Conservation (phyloP, 805 yeast species). For the Saturnispora quitensis region DNA sequence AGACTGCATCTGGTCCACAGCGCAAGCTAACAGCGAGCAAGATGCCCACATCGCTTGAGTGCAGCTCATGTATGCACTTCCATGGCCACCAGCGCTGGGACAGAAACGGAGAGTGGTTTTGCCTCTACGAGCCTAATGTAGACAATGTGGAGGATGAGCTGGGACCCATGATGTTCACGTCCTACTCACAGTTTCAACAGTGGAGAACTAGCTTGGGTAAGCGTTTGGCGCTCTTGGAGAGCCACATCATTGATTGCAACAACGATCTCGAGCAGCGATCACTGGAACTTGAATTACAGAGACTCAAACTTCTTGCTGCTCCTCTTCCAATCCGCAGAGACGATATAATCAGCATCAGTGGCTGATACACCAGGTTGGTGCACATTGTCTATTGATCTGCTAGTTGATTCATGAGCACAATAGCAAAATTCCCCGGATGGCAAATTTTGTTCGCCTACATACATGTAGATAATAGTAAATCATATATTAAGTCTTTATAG, state of each 20-base stretch:
- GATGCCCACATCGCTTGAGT: conserved; percentile 7
- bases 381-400: background rate
- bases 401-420: background rate
- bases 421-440: background rate
- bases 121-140: background rate
- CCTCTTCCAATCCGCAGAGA: background rate
- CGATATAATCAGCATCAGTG: background rate
- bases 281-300: background rate
- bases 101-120: conserved; percentile 2
- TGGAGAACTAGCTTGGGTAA: background rate
- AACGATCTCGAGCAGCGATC: background rate
- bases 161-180: background rate
- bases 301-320: background rate
- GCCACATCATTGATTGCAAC: background rate
- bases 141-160: background rate
- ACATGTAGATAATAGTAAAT: background rate
- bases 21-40: background rate
- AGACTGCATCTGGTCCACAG: background rate
- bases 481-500: background rate
- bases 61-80: background rate
- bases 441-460: background rate
- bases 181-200: background rate
- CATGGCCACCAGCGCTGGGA: background rate
- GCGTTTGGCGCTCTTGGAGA: background rate
- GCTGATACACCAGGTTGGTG: background rate